Percentiles rank a stretch among this genome's conserved stretches.
Evolutionary conservation across 2,329 filamentous ascomycete genomes (phyloP).

Genomic region (Paecilomyces variotii): DNA sequence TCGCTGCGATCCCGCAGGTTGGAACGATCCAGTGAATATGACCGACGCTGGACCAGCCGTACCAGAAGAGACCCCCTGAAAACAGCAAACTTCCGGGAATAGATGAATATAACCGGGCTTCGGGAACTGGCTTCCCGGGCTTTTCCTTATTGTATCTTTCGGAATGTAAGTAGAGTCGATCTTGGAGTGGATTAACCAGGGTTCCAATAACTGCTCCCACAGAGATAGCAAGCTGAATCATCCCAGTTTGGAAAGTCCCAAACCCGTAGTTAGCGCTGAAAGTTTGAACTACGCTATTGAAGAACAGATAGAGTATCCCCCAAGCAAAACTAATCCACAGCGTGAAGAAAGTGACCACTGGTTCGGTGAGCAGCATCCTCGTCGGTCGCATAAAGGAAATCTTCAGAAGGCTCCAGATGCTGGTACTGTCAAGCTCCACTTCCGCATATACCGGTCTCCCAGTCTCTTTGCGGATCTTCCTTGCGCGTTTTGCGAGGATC

Average conservation of each 20-base stretch:
- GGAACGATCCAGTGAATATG: constrained; percentile 28
- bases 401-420: constrained; percentile 14
- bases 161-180: neutral
- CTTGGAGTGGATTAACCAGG: constrained; percentile 29
- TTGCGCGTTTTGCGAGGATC: constrained; percentile 32
- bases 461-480: constrained; percentile 30
- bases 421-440: neutral
- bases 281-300: constrained; percentile 32
- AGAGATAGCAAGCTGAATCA: constrained; percentile 36
- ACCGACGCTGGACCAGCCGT: constrained; percentile 23
- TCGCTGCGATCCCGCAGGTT: constrained; percentile 21
- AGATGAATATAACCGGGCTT: constrained; percentile 36
- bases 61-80: constrained; percentile 27
- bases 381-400: constrained; percentile 34
- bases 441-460: constrained; percentile 9
- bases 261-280: constrained; percentile 32
- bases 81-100: constrained; percentile 33
- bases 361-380: constrained; percentile 34
- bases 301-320: constrained; percentile 38
- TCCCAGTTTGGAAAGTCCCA: constrained; percentile 24
- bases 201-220: constrained; percentile 36
- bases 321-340: constrained; percentile 39
- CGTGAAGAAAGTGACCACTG: constrained; percentile 36
- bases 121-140: constrained; percentile 33
- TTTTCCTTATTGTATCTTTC: constrained; percentile 25